Evolutionary conservation across 208 protist genomes (phyloP), one percentile per base, ranked within the genome.

Genomic region (Trypanosoma theileri): DNA sequence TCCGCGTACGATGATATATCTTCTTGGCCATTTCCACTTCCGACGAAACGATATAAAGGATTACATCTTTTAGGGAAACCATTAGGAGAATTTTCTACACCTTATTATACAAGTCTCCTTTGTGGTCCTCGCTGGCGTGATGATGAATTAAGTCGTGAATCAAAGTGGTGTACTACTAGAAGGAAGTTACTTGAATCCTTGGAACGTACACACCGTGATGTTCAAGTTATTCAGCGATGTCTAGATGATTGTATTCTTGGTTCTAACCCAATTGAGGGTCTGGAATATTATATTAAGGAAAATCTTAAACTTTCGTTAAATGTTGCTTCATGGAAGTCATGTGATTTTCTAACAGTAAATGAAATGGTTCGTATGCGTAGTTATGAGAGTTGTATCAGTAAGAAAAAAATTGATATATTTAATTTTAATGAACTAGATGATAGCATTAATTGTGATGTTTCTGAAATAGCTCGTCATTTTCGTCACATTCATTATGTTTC

Each of bases 21-120:
- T n/a, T 42, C 41, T 52, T 80, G 74, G 69, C 68, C 59, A 28
- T 13, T 48, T 48, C 74, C 74, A 59, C 21, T 66, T 41, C 69
- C 58, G 35, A 64, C 50, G 24, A 40, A 48, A 22, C 28, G 19
- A 41, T 74, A 54, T 59, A 48, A 28, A 35, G 50, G 35, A 53
- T 26, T 66, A 16, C 16, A 31, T 45, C 69, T 68, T 14, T 41
- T 54, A 35, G 31, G 52, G 16, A 72, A 60, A 45, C 13, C 21
- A 41, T 4, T 72, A 45, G 22, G 19, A 17, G 50, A 35, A 17
- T 67, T 69, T 68, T 21, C 41, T 17, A 69, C 61, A 61, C 69
- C 69, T 12, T 62, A 63, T 54, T 67, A 75, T 56, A 56, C 50
- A 52, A 24, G 45, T 17, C 46, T 59, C 17, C 69, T 12, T 28